phyloP scores from a whole-genome alignment of 371 early-diverging fungal species.

The Lichtheimia hyalospora region DNA sequence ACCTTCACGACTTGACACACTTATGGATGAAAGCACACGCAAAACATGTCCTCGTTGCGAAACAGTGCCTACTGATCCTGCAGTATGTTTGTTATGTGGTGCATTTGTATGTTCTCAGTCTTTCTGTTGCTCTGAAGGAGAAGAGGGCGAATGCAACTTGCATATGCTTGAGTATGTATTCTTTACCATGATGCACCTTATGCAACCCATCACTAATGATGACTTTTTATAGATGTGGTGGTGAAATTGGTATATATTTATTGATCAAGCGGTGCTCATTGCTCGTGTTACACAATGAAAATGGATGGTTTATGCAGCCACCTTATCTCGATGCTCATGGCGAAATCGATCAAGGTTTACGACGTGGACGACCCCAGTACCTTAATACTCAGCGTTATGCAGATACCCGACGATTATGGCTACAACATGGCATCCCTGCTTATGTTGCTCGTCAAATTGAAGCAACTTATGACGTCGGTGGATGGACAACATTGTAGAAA shows the following conservation, averaged over 20 bases:
- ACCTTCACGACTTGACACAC: conserved; percentile 75
- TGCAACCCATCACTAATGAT: neutral
- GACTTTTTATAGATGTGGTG: conserved; percentile 71
- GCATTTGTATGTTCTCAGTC: conserved; percentile 87
- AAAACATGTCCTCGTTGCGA: conserved; percentile 82
- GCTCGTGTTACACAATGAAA: conserved; percentile 75
- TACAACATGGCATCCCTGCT: conserved; percentile 83
- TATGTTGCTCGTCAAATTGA: conserved; percentile 90
- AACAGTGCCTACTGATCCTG: conserved; percentile 84
- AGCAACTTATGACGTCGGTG: conserved; percentile 84
- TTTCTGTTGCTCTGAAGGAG: conserved; percentile 90
- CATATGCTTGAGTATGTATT: conserved; percentile 75
- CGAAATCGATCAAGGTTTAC: conserved; percentile 85
- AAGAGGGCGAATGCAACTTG: conserved; percentile 88
- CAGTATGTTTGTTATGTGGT: conserved; percentile 92
- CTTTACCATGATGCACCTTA: neutral
- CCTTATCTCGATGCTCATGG: conserved; percentile 96
- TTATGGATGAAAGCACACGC: conserved; percentile 83
- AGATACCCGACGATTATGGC: conserved; percentile 81
- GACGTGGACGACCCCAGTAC: conserved; percentile 84
- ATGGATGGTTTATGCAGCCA: conserved; percentile 85
- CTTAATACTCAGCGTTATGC: conserved; percentile 79
- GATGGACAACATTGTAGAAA: conserved; percentile 84
- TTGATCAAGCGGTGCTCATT: conserved; percentile 81
- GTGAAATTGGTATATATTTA: conserved; percentile 84